A percentile compares a stretch with the other conserved stretches of the same genome.
phyloP scores from a whole-genome alignment of 257 asterid species.

The Oldenlandia corymbosa region DNA sequence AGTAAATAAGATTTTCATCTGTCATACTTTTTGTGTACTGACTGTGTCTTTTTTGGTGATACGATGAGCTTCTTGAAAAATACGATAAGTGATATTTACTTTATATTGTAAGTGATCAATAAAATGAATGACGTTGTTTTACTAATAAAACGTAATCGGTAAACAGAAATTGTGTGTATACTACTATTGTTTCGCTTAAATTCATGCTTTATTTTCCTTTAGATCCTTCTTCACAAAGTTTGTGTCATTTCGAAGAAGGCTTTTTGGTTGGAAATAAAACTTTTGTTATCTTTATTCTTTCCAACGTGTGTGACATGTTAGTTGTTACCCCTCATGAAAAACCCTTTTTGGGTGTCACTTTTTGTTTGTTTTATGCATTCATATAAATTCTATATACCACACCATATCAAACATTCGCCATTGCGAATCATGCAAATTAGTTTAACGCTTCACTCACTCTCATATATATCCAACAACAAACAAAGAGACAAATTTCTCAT shows the following conservation, averaged over 20 bases:
- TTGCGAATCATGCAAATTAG: neutral
- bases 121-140: too few species aligned
- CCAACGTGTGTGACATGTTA: slow-evolving; percentile 44
- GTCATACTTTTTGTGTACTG: too few species aligned
- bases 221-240: slow-evolving; percentile 55
- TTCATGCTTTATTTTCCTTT: slow-evolving; percentile 20
- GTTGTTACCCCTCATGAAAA: slow-evolving; percentile 32
- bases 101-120: too few species aligned
- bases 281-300: slow-evolving; percentile 46
- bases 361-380: slow-evolving; percentile 49
- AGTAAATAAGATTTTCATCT: too few species aligned
- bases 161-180: too few species aligned
- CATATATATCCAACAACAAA: slow-evolving; percentile 1
- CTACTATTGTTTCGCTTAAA: neutral
- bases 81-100: too few species aligned
- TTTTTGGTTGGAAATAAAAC: slow-evolving; percentile 39
- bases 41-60: too few species aligned
- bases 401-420: neutral
- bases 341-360: slow-evolving; percentile 40
- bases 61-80: too few species aligned
- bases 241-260: slow-evolving; percentile 45
- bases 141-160: too few species aligned
- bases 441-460: slow-evolving; percentile 17
- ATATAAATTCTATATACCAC: slow-evolving; percentile 1
- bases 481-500: slow-evolving; percentile 7